Evolutionary conservation across 2,329 filamentous ascomycete genomes (phyloP).

Genomic region (Trichoderma sp.): DNA sequence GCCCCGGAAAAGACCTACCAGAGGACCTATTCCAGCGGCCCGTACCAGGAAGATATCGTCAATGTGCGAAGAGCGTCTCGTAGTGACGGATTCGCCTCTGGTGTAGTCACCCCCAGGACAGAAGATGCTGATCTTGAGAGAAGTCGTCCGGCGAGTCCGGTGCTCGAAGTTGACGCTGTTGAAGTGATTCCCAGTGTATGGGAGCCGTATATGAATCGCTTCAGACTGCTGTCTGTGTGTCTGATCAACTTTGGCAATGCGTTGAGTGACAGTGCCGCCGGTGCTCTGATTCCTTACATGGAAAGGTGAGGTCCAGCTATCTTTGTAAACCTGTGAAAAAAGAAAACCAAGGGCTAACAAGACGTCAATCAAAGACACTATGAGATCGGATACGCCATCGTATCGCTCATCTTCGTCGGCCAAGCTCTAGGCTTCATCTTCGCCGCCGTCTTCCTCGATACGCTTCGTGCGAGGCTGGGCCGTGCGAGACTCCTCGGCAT

Average conservation of each 20-base stretch:
- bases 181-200: slow-evolving; percentile 56
- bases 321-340: neutral
- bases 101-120: slow-evolving; percentile 9
- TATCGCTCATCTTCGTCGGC: slow-evolving; percentile 78
- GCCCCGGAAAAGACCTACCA: slow-evolving; percentile 38
- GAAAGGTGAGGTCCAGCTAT: slow-evolving; percentile 47
- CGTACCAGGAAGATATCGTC: slow-evolving; percentile 31
- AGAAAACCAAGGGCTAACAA: neutral
- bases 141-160: slow-evolving; percentile 50
- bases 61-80: slow-evolving; percentile 25
- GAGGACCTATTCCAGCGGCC: slow-evolving; percentile 40
- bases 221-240: slow-evolving; percentile 62
- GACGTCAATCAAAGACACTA: slow-evolving; percentile 52
- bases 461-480: slow-evolving; percentile 60
- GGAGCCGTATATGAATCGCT: slow-evolving; percentile 66
- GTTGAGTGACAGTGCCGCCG: slow-evolving; percentile 71
- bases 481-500: slow-evolving; percentile 62
- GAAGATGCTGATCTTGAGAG: slow-evolving; percentile 45
- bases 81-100: slow-evolving; percentile 16
- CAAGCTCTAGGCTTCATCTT: slow-evolving; percentile 74
- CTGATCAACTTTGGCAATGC: slow-evolving; percentile 67
- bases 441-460: slow-evolving; percentile 67
- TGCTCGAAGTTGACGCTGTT: slow-evolving; percentile 35
- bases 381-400: slow-evolving; percentile 70
- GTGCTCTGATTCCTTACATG: slow-evolving; percentile 78